Evolutionary conservation across 257 asterid species (phyloP), one percentile per base, ranked within the genome.

Genomic region (Echites panduratus): DNA sequence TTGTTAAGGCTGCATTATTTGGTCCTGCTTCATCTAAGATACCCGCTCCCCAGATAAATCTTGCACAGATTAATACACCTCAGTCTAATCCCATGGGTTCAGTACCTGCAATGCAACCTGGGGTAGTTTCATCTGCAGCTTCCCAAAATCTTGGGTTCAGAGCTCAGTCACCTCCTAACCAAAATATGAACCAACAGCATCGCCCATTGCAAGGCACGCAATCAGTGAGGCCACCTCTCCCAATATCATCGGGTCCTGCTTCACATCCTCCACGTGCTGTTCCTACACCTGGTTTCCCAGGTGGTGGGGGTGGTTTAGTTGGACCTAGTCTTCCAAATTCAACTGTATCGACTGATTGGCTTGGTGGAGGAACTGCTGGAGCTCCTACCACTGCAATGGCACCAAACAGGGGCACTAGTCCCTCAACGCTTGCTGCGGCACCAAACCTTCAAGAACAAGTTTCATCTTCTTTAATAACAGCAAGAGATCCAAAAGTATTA

Each of bases 11-110:
- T 43, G 98, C 98, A 43, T 74, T 94, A 71, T 86, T 80, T 72
- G 90, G 96, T 71, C 89, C 96, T 29, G 98, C 98, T 79, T 87
- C 98, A 49, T 84, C 90, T 59, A 91, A 88, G 82, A 91, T 94
- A 81, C 99, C 99, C 52, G 84, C 99, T 45, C 97, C 97, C 4
- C 90, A 87, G 76, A 91, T 91, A 66, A 88, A 85, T 77, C 80
- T 82, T 70, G 84, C 93, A 43, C 82, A 82, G 47, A 73, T 76
- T 35, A 84, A 96, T 68, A 80, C 81, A 14, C 85, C 88, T 70
- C 97, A 79, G 69, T 81, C 81, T 74, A 88, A 79, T 58, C 64
- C 89, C 44, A 86, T 67, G 45, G 83, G 84, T 72, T 78, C 88
- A 62, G 68, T 77, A 61, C 87, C 92, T 84, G 53, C 81, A 78